A percentile compares a stretch with the other conserved stretches of the same genome.
These are phyloP conservation scores for Fagus sylvatica DNA, from an alignment of 306 rosid species.

Conservation along the genomic window DNA sequence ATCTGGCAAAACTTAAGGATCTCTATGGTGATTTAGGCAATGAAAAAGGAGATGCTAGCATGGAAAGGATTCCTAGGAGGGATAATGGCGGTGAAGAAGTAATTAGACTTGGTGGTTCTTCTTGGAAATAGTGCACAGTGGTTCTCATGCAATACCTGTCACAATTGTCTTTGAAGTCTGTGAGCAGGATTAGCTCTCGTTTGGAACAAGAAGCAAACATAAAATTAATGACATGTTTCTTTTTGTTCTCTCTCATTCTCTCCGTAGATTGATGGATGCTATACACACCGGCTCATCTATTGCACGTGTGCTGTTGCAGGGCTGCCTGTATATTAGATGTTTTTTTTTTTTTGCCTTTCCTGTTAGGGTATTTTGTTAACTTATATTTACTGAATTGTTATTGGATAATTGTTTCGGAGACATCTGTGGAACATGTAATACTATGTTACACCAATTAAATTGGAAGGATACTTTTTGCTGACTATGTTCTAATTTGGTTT, in stretches of 20 bases:
- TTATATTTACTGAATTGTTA: constrained; percentile 39
- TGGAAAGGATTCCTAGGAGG: constrained; percentile 56
- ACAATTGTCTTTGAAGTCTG: neutral
- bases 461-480: neutral
- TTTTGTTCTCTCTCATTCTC: constrained; percentile 3
- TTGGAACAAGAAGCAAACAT: constrained; percentile 13
- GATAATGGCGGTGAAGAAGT: constrained; percentile 77
- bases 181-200: neutral
- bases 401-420: constrained; percentile 4
- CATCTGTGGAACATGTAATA: constrained; percentile 11
- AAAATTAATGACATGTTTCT: constrained; percentile 17
- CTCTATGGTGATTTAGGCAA: constrained; percentile 80
- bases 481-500: neutral
- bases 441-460: constrained; percentile 17
- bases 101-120: constrained; percentile 78
- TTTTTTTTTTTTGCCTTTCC: constrained; percentile 5
- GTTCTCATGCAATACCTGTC: neutral
- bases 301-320: neutral
- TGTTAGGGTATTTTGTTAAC: neutral
- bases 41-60: constrained; percentile 52
- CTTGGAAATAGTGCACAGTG: constrained; percentile 43
- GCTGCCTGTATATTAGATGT: constrained; percentile 41
- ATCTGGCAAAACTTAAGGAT: constrained; percentile 89
- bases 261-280: constrained; percentile 23
- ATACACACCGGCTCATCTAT: constrained; percentile 28